These are phyloP conservation scores for Solidago caesia DNA, from an alignment of 129 eudicot genomes.

Conservation along the genomic window DNA sequence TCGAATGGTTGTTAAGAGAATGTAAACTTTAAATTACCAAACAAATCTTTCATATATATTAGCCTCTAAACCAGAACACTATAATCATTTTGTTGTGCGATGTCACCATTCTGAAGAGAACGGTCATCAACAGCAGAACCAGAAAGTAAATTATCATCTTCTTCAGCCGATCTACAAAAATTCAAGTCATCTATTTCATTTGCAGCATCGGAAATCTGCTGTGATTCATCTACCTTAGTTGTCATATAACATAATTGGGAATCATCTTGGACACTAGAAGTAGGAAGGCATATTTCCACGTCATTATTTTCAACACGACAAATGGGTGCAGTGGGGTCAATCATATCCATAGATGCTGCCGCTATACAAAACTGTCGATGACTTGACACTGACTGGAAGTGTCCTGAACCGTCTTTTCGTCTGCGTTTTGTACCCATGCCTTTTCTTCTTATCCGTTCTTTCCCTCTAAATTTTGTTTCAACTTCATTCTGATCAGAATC, in stretches of 20 bases:
- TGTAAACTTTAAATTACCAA: conserved; percentile 20
- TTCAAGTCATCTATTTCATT: conserved; percentile 41
- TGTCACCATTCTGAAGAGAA: conserved; percentile 48
- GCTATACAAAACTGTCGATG: conserved; percentile 39
- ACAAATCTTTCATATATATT: conserved; percentile 12
- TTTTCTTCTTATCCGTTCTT: conserved; percentile 73
- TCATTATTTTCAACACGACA: conserved; percentile 37
- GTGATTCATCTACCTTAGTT: conserved; percentile 40
- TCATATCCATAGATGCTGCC: conserved; percentile 28
- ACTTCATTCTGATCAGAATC: conserved; percentile 48
- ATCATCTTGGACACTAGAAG: conserved; percentile 28
- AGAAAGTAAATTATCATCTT: conserved; percentile 29
- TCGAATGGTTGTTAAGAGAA: conserved; percentile 11
- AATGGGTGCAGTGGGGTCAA: conserved; percentile 26
- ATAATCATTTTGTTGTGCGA: conserved; percentile 48
- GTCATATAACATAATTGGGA: conserved; percentile 43
- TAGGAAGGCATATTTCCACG: conserved; percentile 36
- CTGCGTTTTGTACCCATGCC: conserved; percentile 55
- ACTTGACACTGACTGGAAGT: conserved; percentile 30
- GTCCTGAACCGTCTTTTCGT: conserved; percentile 60
- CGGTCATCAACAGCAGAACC: conserved; percentile 25
- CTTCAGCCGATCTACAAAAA: conserved; percentile 41
- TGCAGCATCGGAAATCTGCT: conserved; percentile 37
- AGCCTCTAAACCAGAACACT: conserved; percentile 51
- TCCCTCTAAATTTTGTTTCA: conserved; percentile 62